Evolutionary conservation across 225 moss, liverwort and hornwort species (phyloP).

Genomic region (Marchantia paleacea): DNA sequence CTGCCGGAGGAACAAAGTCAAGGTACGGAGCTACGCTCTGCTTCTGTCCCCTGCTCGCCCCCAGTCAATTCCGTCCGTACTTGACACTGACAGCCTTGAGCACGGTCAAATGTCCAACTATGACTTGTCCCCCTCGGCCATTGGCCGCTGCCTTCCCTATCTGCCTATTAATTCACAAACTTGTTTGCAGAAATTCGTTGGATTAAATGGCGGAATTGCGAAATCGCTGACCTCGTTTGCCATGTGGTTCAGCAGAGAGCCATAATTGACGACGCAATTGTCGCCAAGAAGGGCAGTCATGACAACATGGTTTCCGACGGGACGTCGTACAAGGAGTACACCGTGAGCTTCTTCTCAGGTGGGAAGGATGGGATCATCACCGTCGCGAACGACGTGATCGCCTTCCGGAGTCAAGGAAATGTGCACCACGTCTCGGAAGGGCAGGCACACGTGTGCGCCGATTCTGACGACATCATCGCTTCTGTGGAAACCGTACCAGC

Average conservation of each 20-base stretch:
- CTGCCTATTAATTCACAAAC: too few relatives aligned
- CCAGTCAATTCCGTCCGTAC: too few relatives aligned
- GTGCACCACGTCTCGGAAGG: background rate
- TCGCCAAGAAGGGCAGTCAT: background rate
- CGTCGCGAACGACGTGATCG: background rate
- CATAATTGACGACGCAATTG: background rate
- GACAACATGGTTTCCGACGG: background rate
- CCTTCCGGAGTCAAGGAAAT: slow-evolving; percentile 3
- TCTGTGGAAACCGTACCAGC: background rate
- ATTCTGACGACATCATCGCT: background rate
- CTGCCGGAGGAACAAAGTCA: slow-evolving; percentile 62
- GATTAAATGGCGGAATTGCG: too few relatives aligned
- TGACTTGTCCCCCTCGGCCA: background rate
- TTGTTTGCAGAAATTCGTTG: too few relatives aligned
- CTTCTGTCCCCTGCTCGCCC: too few relatives aligned
- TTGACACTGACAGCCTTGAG: too few relatives aligned
- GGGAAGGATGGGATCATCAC: slow-evolving; percentile 4
- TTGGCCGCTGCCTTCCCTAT: too few relatives aligned
- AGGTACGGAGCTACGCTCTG: too few relatives aligned
- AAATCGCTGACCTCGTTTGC: background rate
- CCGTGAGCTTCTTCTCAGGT: background rate
- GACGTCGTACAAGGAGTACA: background rate
- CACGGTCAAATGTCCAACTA: too few relatives aligned
- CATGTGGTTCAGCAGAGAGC: slow-evolving; percentile 18
- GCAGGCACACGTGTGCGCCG: background rate